These are phyloP conservation scores for Capsicum pubescens DNA, from an alignment of 257 asterid genomes.

Conservation along the genomic window DNA sequence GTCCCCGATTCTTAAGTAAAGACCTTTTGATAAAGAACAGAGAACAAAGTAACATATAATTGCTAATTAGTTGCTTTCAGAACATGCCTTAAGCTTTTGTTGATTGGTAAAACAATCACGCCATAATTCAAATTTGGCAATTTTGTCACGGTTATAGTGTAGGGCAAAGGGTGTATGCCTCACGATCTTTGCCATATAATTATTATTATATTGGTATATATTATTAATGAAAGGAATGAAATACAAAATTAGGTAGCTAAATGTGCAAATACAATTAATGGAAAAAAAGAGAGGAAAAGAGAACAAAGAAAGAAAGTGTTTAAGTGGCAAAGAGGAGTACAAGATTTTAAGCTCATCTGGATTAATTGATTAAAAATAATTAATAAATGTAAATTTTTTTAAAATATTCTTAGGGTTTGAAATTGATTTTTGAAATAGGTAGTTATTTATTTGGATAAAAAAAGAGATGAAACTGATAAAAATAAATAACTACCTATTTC, in stretches of 20 bases:
- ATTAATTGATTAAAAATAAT: neutral
- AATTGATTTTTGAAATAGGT: neutral
- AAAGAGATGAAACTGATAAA: neutral
- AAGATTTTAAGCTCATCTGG: neutral
- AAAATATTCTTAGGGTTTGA: neutral
- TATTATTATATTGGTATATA: neutral
- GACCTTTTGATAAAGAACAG: constrained; percentile 15
- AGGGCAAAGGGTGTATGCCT: neutral
- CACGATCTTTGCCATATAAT: neutral
- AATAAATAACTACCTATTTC: no score
- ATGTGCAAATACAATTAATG: neutral
- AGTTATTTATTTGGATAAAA: neutral
- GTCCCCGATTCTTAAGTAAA: constrained; percentile 22
- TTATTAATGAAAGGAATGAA: neutral
- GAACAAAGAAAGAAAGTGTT: neutral
- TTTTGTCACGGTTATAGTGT: constrained; percentile 2
- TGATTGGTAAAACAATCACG: constrained; percentile 1
- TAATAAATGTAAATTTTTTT: neutral
- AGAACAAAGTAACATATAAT: constrained; percentile 23
- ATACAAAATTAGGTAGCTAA: neutral
- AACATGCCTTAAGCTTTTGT: neutral
- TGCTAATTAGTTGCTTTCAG: constrained; percentile 24
- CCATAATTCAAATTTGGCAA: constrained; percentile 18
- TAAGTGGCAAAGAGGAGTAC: neutral
- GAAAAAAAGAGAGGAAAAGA: neutral